Base-by-base conservation (phyloP, 441 rosid genomes). In the Isatis lusitanica region DNA sequence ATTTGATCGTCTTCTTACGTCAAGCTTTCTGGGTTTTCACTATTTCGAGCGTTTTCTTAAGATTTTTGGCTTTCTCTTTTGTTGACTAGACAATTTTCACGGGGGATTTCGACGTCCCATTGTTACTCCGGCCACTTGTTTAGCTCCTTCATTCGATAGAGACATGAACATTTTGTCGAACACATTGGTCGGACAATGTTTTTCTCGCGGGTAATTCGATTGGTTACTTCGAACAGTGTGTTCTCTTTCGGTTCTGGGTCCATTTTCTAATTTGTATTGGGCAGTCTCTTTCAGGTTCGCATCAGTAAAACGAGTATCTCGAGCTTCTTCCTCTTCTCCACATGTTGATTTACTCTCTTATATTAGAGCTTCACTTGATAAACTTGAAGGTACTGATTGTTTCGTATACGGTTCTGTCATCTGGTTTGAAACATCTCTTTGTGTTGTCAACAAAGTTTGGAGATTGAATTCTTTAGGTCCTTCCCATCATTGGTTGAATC, bases 401-500 rank as follows among this genome's bases (percentile, higher is more conserved):
- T 15, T 63, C 17, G 10, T 47, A 26, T 26, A 52, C n/a, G 36
- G 47, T 24, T 74, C 35, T 56, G 11, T 17, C 30, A 31, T 36
- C 7, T 24, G 33, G 12, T 1, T 28, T 75, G 46, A 50, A 40
- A 47, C 26, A 8, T 36, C 35, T 30, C 13, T 3, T 46, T 51
- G 4, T 71, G 59, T 61, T 50, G 31, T 30, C 26, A 62, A 59
- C 55, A 6, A 31, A 26, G 68, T 76, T 74, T 62, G 46, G 24
- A 44, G 71, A 21, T 56, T 73, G 69, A 63, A 38, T 40, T 57
- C 24, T 66, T 30, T 82, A 92, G 98, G 98, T n/a, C 88, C 79
- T 1, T 63, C 84, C 38, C 90, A 92, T 89, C 80, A 74, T 78
- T 94, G 98, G 99, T 77, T 94, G 70, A 94, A 94, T 82, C 76